Base-by-base conservation (phyloP, 257 asterid genomes). In the Cynanchum wilfordii region DNA sequence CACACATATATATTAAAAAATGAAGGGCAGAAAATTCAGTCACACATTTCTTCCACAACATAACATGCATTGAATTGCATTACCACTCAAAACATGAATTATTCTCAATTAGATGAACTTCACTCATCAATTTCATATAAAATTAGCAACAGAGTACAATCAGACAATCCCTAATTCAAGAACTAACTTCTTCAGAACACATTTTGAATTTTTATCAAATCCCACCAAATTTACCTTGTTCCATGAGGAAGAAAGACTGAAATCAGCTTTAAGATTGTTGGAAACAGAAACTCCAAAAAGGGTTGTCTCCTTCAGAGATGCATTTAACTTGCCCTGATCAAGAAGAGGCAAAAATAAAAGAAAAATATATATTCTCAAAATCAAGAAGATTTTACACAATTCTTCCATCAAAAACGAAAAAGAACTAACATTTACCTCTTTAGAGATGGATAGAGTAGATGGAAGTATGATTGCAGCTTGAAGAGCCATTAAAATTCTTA, bases 281-380 rank as follows among this genome's bases (percentile, higher is more conserved):
- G 93, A 82, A 74, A 89, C 4, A 15, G 86, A 69, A 82, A 83
- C 82, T 85, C 96, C 96, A 81, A 89, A 87, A 3, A 88, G 59
- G 36, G 85, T 75, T 7, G 88, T 77, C 82, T 87, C 96, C 75
- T 87, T 87, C 10, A 85, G 47, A 25, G 54, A 22, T 72, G 78
- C 76, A 80, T 57, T 74, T 60, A 79, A 73, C 84, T 82, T 89
- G 54, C 79, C 81, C 96, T 89, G 72, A 42, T 57, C 74, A 74
- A 69, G 76, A 69, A 10, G 51, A 51, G 10, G 10, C 3, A 42
- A 42, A 42, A 42, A 42, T 0, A 38, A n/a, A n/a, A n/a, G 0
- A 38, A 4, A 7, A 2, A 22, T 22, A 65, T 64, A 55, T 40
- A 64, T 45, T 11, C 67, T 54, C 16, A 72, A 16, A 63, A 24